Conservation (phyloP, 2,329 filamentous ascomycete genomes). For the Pseudogymnoascus sp. region DNA sequence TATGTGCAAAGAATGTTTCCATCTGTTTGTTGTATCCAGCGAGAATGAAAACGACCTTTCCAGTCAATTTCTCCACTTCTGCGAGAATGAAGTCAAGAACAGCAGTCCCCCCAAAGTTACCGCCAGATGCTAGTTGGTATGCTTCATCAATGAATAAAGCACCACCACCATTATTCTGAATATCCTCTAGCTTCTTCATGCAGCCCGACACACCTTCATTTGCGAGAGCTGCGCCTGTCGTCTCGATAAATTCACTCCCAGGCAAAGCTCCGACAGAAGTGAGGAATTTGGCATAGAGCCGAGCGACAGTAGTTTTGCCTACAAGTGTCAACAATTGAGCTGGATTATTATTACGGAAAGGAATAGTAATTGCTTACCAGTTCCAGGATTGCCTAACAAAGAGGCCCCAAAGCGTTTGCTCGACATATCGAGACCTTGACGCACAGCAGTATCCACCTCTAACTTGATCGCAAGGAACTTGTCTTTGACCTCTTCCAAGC, state of each 20-base stretch:
- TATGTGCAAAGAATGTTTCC: neutral
- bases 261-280: neutral
- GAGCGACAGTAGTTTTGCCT: constrained; percentile 61
- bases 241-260: neutral
- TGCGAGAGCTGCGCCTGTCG: neutral
- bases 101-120: neutral
- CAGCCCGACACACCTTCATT: neutral
- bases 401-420: too few species aligned
- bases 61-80: neutral
- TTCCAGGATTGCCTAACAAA: too few species aligned
- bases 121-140: neutral
- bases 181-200: neutral
- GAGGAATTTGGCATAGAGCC: constrained; percentile 40
- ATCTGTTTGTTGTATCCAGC: neutral
- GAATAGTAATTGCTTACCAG: too few species aligned
- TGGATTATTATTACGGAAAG: too few species aligned
- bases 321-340: too few species aligned
- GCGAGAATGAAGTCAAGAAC: neutral
- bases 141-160: neutral
- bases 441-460: too few species aligned
- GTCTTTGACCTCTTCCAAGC: too few species aligned
- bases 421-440: too few species aligned
- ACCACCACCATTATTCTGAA: neutral
- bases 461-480: too few species aligned
- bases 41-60: neutral